phyloP scores from a whole-genome alignment of 2,329 filamentous ascomycete species.

The Pseudocercospora cruenta region DNA sequence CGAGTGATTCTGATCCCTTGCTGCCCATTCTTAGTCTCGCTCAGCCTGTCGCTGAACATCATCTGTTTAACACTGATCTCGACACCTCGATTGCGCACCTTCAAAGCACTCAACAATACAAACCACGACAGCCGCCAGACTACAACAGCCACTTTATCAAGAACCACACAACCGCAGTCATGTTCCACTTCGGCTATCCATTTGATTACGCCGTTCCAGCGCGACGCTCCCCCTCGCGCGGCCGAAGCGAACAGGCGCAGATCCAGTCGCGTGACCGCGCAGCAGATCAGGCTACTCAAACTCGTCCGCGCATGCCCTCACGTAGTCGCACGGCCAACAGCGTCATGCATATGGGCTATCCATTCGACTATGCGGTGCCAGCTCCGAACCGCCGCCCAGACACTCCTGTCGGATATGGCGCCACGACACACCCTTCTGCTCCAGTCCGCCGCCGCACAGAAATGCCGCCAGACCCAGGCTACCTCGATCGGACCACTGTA shows the following conservation, averaged over 20 bases:
- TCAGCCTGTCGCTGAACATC: too few species aligned
- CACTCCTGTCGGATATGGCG: not conserved
- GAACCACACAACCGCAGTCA: not conserved
- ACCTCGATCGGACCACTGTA: not conserved
- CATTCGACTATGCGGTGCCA: not conserved
- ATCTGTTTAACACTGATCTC: not conserved
- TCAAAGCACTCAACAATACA: not conserved
- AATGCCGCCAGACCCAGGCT: not conserved
- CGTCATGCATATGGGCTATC: conserved; percentile 1
- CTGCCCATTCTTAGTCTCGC: not conserved
- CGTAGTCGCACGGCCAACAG: not conserved
- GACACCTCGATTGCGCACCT: not conserved
- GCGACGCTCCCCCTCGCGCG: not conserved
- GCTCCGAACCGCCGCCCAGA: not conserved
- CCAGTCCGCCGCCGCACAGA: not conserved
- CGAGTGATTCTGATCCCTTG: not conserved
- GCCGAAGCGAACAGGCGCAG: not conserved
- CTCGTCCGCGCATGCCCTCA: not conserved
- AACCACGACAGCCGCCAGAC: not conserved
- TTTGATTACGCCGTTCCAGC: conserved; percentile 2
- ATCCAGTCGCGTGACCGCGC: not conserved
- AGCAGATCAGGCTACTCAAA: not conserved
- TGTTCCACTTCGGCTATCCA: not conserved
- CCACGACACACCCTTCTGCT: not conserved
- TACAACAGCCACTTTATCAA: not conserved